These are phyloP conservation scores for Babesia sp. DNA, from an alignment of 169 alveolate species.

Conservation along the genomic window DNA sequence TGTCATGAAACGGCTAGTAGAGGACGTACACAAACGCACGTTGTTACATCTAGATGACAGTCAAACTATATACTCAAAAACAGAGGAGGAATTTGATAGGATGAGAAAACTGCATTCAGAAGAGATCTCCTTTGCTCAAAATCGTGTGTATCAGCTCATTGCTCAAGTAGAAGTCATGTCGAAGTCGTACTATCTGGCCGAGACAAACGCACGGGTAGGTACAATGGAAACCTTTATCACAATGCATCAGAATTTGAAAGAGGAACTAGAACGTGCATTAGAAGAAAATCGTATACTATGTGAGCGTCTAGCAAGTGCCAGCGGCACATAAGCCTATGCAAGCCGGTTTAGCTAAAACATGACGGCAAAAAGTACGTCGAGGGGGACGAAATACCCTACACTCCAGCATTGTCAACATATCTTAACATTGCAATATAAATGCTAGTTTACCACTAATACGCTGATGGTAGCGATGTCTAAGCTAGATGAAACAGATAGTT, in stretches of 20 bases:
- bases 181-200: constrained; percentile 22
- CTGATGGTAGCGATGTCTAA: too few species aligned
- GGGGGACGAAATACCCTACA: too few species aligned
- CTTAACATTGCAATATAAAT: too few species aligned
- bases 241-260: background rate
- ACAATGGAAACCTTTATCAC: background rate
- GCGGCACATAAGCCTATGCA: background rate
- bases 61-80: background rate
- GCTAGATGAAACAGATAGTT: too few species aligned
- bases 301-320: background rate
- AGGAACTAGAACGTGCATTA: background rate
- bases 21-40: background rate
- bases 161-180: constrained; percentile 45
- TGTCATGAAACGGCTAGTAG: background rate
- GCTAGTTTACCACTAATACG: too few species aligned
- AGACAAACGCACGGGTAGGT: constrained; percentile 21
- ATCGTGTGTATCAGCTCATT: constrained; percentile 8
- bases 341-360: too few species aligned
- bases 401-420: too few species aligned
- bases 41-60: background rate
- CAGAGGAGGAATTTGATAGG: constrained; percentile 9
- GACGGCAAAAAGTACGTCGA: too few species aligned
- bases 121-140: constrained; percentile 45
- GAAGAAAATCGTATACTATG: background rate
- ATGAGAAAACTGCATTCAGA: constrained; percentile 15